Percentiles rank a stretch among this genome's conserved stretches.
Evolutionary conservation across 1,284 basidiomycete species (phyloP).

Genomic region (Leccinum ponderosum): DNA sequence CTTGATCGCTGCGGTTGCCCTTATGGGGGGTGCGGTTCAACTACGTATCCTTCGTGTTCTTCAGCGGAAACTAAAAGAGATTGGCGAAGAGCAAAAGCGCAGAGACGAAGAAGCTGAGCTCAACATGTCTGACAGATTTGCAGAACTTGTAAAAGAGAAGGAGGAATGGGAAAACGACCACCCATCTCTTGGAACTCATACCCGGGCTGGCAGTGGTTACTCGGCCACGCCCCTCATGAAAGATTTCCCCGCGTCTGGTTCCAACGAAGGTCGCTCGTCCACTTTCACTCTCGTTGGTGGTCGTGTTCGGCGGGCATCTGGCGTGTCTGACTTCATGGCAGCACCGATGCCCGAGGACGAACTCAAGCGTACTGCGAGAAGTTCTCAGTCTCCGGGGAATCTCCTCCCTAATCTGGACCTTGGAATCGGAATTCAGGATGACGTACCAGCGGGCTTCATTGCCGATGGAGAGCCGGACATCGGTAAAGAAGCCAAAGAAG

Average conservation of each 20-base stretch:
- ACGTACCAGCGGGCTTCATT: slow-evolving; percentile 71
- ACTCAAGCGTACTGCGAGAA: slow-evolving; percentile 48
- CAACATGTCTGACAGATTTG: slow-evolving; percentile 73
- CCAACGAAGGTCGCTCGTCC: slow-evolving; percentile 50
- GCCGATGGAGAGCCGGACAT: slow-evolving; percentile 32
- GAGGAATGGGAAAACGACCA: slow-evolving; percentile 89
- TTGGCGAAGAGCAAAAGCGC: slow-evolving; percentile 73
- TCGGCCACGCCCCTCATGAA: slow-evolving; percentile 61
- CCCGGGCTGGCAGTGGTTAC: slow-evolving; percentile 57
- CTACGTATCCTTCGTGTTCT: slow-evolving; percentile 82
- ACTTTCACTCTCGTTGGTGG: slow-evolving; percentile 51
- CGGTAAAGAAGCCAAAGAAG: slow-evolving; percentile 37
- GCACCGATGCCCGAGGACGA: slow-evolving; percentile 62
- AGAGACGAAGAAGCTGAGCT: slow-evolving; percentile 76
- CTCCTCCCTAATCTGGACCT: slow-evolving; percentile 74
- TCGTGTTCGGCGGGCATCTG: slow-evolving; percentile 58
- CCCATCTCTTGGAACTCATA: slow-evolving; percentile 59
- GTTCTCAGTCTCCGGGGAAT: slow-evolving; percentile 49
- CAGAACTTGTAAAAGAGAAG: slow-evolving; percentile 68
- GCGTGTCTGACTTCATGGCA: slow-evolving; percentile 70
- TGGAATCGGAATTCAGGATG: slow-evolving; percentile 67
- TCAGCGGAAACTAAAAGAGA: slow-evolving; percentile 76
- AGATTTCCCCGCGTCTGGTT: slow-evolving; percentile 52
- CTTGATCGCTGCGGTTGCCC: slow-evolving; percentile 75
- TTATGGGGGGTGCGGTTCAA: slow-evolving; percentile 90